These are phyloP conservation scores for Hymenoscyphus albidus DNA, from an alignment of 2,329 filamentous ascomycete genomes.

Conservation along the genomic window DNA sequence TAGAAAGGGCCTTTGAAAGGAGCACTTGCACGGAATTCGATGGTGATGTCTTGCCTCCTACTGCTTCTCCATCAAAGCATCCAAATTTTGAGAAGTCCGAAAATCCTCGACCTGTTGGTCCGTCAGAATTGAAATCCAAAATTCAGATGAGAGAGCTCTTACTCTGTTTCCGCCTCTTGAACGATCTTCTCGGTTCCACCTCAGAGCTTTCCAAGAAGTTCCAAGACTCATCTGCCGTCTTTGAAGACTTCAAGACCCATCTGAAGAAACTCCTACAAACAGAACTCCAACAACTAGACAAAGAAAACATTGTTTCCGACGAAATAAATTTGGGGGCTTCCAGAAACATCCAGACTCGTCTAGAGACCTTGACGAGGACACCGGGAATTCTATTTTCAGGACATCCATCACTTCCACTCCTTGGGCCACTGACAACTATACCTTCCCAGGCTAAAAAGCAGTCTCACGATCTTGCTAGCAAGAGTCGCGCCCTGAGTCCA, in stretches of 20 bases:
- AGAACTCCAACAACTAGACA: not conserved
- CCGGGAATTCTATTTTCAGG: not conserved
- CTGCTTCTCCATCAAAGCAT: not conserved
- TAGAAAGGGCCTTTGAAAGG: conserved; percentile 8
- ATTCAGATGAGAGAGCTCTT: conserved; percentile 12
- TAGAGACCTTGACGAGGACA: not conserved
- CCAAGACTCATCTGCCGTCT: not conserved
- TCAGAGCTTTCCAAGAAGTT: not conserved
- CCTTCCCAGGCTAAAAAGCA: no score
- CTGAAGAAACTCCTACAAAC: not conserved
- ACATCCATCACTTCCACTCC: no score
- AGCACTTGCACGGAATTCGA: not conserved
- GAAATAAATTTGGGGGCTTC: not conserved
- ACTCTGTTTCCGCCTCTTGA: conserved; percentile 14
- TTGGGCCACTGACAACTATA: no score
- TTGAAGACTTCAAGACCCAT: not conserved
- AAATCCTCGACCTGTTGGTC: not conserved
- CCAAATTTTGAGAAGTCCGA: not conserved
- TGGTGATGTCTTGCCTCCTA: not conserved
- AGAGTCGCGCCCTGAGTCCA: no score
- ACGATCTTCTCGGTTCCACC: conserved; percentile 7
- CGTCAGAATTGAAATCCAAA: not conserved
- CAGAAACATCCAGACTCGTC: not conserved
- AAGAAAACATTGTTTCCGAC: not conserved
- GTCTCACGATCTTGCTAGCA: no score